A percentile compares a stretch with the other conserved stretches of the same genome.
These are phyloP conservation scores for Serendipita sp. DNA, from an alignment of 768 basidiomycete genomes.

Conservation along the genomic window DNA sequence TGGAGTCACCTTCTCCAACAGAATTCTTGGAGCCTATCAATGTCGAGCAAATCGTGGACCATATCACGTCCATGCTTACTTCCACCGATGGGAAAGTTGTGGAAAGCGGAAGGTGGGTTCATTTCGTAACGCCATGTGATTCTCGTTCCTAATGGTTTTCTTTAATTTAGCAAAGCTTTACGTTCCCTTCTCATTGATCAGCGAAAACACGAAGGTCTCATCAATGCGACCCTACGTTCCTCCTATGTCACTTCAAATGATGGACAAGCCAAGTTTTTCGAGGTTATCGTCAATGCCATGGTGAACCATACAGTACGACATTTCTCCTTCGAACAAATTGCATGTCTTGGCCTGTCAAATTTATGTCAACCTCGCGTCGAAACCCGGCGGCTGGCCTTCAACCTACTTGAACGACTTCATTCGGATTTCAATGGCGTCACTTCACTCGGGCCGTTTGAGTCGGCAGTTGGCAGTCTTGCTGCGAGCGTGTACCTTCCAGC, in stretches of 20 bases:
- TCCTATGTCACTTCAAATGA: constrained; percentile 47
- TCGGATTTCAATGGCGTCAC: constrained; percentile 50
- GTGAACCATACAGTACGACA: constrained; percentile 34
- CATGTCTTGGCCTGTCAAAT: constrained; percentile 70
- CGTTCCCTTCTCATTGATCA: constrained; percentile 48
- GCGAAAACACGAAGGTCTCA: constrained; percentile 36
- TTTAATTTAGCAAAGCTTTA: constrained; percentile 50
- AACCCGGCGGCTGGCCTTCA: constrained; percentile 62
- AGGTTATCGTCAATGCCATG: constrained; percentile 58
- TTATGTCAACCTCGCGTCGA: constrained; percentile 52
- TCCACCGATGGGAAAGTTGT: constrained; percentile 38
- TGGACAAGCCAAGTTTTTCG: constrained; percentile 52
- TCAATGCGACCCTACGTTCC: constrained; percentile 50
- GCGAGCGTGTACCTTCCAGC: constrained; percentile 68
- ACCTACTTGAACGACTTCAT: constrained; percentile 58
- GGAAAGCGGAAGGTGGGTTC: constrained; percentile 47
- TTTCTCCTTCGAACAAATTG: constrained; percentile 58
- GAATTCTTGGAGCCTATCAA: constrained; percentile 45
- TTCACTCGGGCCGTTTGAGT: constrained; percentile 56
- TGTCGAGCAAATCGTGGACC: constrained; percentile 39
- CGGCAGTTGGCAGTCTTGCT: constrained; percentile 53
- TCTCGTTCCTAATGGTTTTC: constrained; percentile 9
- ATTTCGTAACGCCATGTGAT: too few relatives aligned
- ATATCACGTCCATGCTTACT: constrained; percentile 52
- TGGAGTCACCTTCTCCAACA: constrained; percentile 43